Base-by-base conservation (phyloP, 2,329 filamentous ascomycete species). In the Thermothelomyces thermophilus region DNA sequence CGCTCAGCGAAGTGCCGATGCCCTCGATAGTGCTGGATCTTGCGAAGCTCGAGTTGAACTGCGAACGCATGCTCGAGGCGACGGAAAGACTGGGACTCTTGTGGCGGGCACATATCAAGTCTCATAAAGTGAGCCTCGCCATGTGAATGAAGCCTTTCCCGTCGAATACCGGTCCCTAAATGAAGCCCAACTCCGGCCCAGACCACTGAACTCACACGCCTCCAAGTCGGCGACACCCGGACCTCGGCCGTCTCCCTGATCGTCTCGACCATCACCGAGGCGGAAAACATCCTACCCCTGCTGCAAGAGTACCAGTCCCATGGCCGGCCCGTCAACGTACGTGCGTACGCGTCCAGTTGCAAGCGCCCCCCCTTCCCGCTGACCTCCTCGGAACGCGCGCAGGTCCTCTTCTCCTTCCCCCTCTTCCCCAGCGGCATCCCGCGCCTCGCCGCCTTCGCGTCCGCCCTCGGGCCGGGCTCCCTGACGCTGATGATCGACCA, bases 21-120 rank as follows among this genome's bases (percentile, higher is more conserved):
- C 87, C 87, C 1, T 77, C 84, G 1, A 79, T 77, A 3, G 72
- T 91, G 35, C 68, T 91, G 13, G 86, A 91, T 63, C 65, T 81
- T 10, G 79, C 80, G 3, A 81, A 84, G 36, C 69, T 88, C 20
- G 71, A 77, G 48, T 70, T 74, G 42, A 89, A 91, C 61, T 91
- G 87, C 66, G 67, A 72, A 53, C 72, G 79, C 31, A 90, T 93
- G 85, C 76, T 89, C 6, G 71, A 80, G 11, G 78, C 85, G 0
- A 75, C 77, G 13, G 64, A 74, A 35, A 68, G 69, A 43, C 67
- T 90, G 13, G 71, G 74, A 0, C 72, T 90, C 20, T 76, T 74
- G 6, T 91, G 88, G 71, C 73, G 87, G 51, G 83, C 84, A 1
- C 87, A 93, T 64, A 80, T 91, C 52, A 93, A 93, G 68, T 90